Evolutionary conservation across 352 stramenopile species (phyloP), one percentile per base, ranked within the genome.

Genomic region (Globisporangium parvum): DNA sequence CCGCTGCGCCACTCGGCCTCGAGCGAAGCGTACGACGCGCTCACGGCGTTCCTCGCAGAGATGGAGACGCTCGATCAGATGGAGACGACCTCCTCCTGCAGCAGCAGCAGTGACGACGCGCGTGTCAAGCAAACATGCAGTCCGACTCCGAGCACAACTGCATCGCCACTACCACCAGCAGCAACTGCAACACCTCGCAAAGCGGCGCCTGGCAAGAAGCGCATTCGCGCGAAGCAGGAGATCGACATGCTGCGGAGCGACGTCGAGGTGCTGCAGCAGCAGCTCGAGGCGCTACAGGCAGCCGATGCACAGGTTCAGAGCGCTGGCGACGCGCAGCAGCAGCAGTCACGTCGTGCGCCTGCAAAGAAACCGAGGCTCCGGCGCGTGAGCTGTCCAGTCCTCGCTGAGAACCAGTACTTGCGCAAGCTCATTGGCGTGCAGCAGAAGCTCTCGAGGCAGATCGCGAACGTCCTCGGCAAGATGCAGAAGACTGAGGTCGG

Each of bases 1-100:
- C n/a, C n/a, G 39, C 20, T 24, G 45, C 21, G 21, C 20, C 21
- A 31, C 21, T 44, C 37, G n/a, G 20, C 49, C 6, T 45, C 49
- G 49, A 42, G 33, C 49, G 18, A 35, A 46, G 50, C 50, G 37
- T 42, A 47, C 21, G 50, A 23, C 39, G 42, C 53, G 18, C 41
- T 58, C 17, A 41, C 41, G 20, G 53, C 53, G 53, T 58, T 58
- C 18, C 26, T 58, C 8, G n/a, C 53, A 10, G 53, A 58, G 24
- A 58, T 58, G 53, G 53, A 58, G 31, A 24, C 33, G 15, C 53
- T 58, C 24, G 41, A 58, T 44, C 17, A 24, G 3, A 18, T 15
- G 5, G 33, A 24, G 9, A 8, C 20, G n/a, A 21, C 35, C 4
- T 23, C 35, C 4, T 23, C n/a, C 1, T 35, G 39, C 15, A 47